Conservation (phyloP, 192 early-diverging fungal species). For the Phycomyces nitens region DNA sequence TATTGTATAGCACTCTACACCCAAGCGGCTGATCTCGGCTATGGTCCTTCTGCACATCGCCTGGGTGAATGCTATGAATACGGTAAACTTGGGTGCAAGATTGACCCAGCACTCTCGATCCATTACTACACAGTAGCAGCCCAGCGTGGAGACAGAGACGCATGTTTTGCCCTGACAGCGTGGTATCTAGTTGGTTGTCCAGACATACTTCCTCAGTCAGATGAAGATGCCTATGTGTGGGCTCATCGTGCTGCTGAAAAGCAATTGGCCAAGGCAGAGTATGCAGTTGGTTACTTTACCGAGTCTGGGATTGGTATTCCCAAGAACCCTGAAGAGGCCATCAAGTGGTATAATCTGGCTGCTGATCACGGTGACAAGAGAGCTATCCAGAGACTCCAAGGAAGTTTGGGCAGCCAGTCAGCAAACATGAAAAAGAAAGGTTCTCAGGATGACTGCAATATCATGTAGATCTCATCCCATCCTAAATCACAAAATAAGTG, state of each 20-base stretch:
- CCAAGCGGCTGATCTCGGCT: slow-evolving; percentile 59
- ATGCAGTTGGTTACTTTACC: slow-evolving; percentile 61
- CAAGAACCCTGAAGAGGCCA: slow-evolving; percentile 48
- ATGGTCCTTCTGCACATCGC: slow-evolving; percentile 56
- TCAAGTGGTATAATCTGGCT: slow-evolving; percentile 60
- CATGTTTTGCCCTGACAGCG: slow-evolving; percentile 56
- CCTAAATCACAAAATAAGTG: too few species aligned
- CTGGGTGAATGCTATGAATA: slow-evolving; percentile 59
- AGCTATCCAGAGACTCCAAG: slow-evolving; percentile 47
- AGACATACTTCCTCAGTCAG: slow-evolving; percentile 47
- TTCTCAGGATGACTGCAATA: slow-evolving; percentile 35
- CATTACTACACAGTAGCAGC: slow-evolving; percentile 60
- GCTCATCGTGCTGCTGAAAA: slow-evolving; percentile 51
- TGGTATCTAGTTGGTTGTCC: slow-evolving; percentile 60
- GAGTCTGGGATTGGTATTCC: slow-evolving; percentile 55
- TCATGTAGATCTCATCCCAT: slow-evolving; percentile 17
- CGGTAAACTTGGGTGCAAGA: slow-evolving; percentile 50
- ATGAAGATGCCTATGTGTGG: slow-evolving; percentile 50
- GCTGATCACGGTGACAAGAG: slow-evolving; percentile 56
- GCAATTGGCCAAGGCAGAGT: slow-evolving; percentile 52
- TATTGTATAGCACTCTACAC: slow-evolving; percentile 56
- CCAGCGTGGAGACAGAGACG: slow-evolving; percentile 53
- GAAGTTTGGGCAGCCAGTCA: slow-evolving; percentile 5
- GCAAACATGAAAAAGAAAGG: slow-evolving; percentile 22
- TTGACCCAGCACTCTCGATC: slow-evolving; percentile 45